Conservation (phyloP, 1,284 basidiomycete species). For the Malassezia nana region DNA sequence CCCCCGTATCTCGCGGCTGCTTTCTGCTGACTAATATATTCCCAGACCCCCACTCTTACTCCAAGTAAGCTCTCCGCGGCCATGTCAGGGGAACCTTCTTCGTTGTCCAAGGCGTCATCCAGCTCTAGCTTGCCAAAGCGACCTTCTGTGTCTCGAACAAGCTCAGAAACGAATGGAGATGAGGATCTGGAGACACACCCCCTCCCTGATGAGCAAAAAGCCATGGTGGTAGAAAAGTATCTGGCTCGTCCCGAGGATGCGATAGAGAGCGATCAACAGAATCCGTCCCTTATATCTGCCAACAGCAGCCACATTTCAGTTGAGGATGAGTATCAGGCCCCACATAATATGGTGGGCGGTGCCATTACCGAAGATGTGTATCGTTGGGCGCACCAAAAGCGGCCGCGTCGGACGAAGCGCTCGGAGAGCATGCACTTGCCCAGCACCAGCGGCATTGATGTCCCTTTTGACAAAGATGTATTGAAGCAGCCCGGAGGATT, state of each 20-base stretch:
- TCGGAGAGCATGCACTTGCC: conserved; percentile 42
- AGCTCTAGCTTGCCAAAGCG: not conserved
- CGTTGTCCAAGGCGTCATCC: not conserved
- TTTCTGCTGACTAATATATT: not conserved
- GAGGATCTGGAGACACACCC: conserved; percentile 13
- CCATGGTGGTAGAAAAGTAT: conserved; percentile 10
- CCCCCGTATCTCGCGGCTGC: not conserved
- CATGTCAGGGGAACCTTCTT: not conserved
- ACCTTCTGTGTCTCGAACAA: not conserved
- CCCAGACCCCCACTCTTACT: not conserved
- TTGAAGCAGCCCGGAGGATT: conserved; percentile 46
- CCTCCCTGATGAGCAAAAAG: conserved; percentile 12
- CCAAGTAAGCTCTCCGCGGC: not conserved
- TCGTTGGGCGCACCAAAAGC: conserved; percentile 45
- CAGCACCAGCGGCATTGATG: conserved; percentile 35
- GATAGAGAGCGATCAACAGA: not conserved
- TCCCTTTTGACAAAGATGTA: conserved; percentile 30
- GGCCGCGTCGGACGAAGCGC: conserved; percentile 23
- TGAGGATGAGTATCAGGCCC: conserved; percentile 34
- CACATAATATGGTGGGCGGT: conserved; percentile 42
- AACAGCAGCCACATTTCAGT: not conserved
- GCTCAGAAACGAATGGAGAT: not conserved
- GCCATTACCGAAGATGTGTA: conserved; percentile 46
- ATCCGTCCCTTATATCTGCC: not conserved
- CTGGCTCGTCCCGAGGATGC: not conserved